phyloP scores from a whole-genome alignment of 768 basidiomycete genomes.

The Auriculariales sp. region DNA sequence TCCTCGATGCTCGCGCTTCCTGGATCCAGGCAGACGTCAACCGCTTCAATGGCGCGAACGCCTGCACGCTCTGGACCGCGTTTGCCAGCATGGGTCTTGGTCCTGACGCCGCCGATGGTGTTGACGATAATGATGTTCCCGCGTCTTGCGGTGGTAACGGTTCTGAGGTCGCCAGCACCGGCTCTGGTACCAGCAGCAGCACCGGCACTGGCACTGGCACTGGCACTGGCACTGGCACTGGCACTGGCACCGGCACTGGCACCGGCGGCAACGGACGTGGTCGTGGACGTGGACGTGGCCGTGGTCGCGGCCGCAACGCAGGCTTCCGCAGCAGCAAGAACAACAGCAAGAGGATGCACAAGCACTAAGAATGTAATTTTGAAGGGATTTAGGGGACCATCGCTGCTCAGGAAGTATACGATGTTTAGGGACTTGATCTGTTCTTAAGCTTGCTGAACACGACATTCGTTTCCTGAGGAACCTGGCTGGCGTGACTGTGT shows the following conservation, averaged over 20 bases:
- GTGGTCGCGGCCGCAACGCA: not conserved
- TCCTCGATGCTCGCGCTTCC: conserved; percentile 1
- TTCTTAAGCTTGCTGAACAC: no score
- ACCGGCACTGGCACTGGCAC: conserved; percentile 5
- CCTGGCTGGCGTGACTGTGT: no score
- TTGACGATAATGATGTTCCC: conserved; percentile 18
- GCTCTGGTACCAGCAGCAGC: not conserved
- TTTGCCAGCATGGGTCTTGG: conserved; percentile 41
- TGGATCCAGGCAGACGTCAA: conserved; percentile 29
- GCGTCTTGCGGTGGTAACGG: conserved; percentile 11
- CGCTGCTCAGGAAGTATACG: no score
- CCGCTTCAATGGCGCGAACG: conserved; percentile 29
- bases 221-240: conserved; percentile 7
- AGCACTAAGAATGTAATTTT: not conserved
- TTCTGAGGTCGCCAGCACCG: not conserved
- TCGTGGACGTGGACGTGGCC: not conserved
- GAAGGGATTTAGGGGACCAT: no score
- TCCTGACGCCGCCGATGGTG: conserved; percentile 18
- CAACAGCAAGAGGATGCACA: not conserved
- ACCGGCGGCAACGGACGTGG: not conserved
- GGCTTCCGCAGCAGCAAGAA: no score
- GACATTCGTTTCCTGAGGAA: no score
- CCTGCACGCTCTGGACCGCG: conserved; percentile 27
- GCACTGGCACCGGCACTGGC: conserved; percentile 8
- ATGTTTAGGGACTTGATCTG: no score